A percentile compares a stretch with the other conserved stretches of the same genome.
These are phyloP conservation scores for Eragrostis curvula DNA, from an alignment of 176 grass and related monocot species.

Conservation along the genomic window DNA sequence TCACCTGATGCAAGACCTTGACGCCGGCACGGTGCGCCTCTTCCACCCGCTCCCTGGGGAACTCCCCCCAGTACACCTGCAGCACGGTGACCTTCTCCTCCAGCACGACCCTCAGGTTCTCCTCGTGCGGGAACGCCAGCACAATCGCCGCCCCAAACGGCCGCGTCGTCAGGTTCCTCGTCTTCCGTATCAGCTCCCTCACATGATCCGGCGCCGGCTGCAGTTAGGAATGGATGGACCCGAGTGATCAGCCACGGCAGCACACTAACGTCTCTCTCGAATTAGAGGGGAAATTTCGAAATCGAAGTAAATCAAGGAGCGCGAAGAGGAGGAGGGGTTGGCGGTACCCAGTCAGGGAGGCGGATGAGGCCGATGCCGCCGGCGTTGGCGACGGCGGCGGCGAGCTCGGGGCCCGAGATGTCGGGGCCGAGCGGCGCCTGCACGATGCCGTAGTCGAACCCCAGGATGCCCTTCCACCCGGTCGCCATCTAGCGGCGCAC, in stretches of 20 bases:
- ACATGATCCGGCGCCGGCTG: slow-evolving; percentile 86
- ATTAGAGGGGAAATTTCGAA: background rate
- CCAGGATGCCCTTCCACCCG: slow-evolving; percentile 84
- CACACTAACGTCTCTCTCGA: background rate
- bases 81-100: slow-evolving; percentile 82
- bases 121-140: slow-evolving; percentile 73
- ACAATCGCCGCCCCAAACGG: slow-evolving; percentile 81
- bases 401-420: slow-evolving; percentile 93
- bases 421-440: slow-evolving; percentile 95
- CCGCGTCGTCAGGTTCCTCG: slow-evolving; percentile 71
- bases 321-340: background rate
- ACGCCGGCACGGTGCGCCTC: slow-evolving; percentile 82
- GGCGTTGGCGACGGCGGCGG: slow-evolving; percentile 85
- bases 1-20: slow-evolving; percentile 93
- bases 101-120: slow-evolving; percentile 82
- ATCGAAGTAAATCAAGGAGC: background rate
- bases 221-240: background rate
- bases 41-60: slow-evolving; percentile 65
- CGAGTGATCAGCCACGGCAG: background rate
- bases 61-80: slow-evolving; percentile 95
- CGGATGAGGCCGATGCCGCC: slow-evolving; percentile 88
- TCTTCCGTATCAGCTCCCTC: slow-evolving; percentile 70
- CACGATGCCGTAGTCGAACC: slow-evolving; percentile 85
- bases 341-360: slow-evolving; percentile 79
- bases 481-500: slow-evolving; percentile 34